A percentile compares a stretch with the other conserved stretches of the same genome.
Evolutionary conservation across 352 stramenopile genomes (phyloP).

Genomic region (Pythium monospermum): DNA sequence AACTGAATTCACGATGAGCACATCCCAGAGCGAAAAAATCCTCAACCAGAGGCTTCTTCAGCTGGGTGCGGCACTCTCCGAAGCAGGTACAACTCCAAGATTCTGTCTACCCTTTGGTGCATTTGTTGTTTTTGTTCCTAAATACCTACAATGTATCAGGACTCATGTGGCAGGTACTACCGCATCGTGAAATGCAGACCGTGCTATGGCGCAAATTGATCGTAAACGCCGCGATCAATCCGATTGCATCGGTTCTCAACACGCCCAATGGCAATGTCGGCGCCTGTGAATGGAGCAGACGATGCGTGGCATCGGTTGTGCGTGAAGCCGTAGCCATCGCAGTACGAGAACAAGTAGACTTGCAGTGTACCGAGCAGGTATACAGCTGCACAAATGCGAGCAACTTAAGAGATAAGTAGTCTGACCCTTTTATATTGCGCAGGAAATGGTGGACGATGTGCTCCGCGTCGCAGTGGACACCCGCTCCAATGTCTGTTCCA

Average conservation of each 20-base stretch:
- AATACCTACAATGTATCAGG: constrained; percentile 19
- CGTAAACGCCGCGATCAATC: constrained; percentile 79
- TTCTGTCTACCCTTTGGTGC: background rate
- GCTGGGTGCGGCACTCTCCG: constrained; percentile 28
- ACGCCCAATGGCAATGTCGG: constrained; percentile 44
- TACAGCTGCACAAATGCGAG: background rate
- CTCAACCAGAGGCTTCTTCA: constrained; percentile 4
- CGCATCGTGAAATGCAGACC: constrained; percentile 37
- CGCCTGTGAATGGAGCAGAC: constrained; percentile 34
- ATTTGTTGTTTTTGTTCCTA: background rate
- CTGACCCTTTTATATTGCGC: background rate
- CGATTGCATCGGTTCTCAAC: constrained; percentile 57
- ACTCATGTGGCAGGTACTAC: constrained; percentile 38
- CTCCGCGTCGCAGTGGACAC: constrained; percentile 47
- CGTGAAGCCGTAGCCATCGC: constrained; percentile 52
- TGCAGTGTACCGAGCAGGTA: constrained; percentile 38
- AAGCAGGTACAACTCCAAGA: constrained; percentile 28
- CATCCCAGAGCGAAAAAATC: background rate
- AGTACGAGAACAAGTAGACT: constrained; percentile 31
- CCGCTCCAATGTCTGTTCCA: constrained; percentile 65
- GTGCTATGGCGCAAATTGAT: constrained; percentile 78
- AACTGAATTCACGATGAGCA: constrained; percentile 4
- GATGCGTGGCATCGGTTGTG: constrained; percentile 49
- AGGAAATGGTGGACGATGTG: constrained; percentile 57
- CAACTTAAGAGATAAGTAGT: background rate